Evolutionary conservation across 2,329 filamentous ascomycete genomes (phyloP), one percentile per base, ranked within the genome.

Genomic region (Parasarocladium wereldwijsianum): DNA sequence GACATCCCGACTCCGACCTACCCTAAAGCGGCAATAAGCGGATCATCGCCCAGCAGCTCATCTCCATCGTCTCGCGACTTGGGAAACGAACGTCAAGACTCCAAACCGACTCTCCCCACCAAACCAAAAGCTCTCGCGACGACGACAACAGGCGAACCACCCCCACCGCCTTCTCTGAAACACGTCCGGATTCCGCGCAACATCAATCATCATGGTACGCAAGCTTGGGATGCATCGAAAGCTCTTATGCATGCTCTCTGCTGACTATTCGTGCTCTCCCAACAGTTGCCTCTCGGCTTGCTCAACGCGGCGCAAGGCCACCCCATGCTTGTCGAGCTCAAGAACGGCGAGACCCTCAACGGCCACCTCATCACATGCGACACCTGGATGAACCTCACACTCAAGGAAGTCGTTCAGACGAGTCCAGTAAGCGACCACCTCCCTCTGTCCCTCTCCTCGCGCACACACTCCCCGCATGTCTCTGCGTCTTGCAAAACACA

Each of bases 321-420:
- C 53, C 87, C 90, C 4, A 96, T 94, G 80, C 77, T 93, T 34
- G 86, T 94, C 41, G 86, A 94, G 64, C 78, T 94, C 41, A 94
- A 94, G 66, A 93, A 87, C 49, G 86, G 86, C 60, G 86, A 98
- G 58, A 96, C 90, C 0, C 70, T 98, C 36, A 98, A 96, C 59
- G 90, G 90, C 38, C 85, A 94, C 50, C 66, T 98, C 35, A 80
- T 94, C 54, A 84, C 79, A 55, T 98, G 87, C 73, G 90, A 98
- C 55, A 98, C 87, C 28, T 98, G 90, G 85, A 98, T 98, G 90
- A 98, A 98, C 60, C 63, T 98, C 43, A 96, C 87, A 3, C 60
- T 98, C 41, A 93, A 90, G 56, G 90, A 96, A 55, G 92, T 98
- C 14, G 83, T 96, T 20, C 87, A 96, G 58, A 96, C 90, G 12